Percentiles rank a stretch among this genome's conserved stretches.
These are phyloP conservation scores for Eucalyptus brandiana DNA, from an alignment of 345 rosid species.

Conservation along the genomic window DNA sequence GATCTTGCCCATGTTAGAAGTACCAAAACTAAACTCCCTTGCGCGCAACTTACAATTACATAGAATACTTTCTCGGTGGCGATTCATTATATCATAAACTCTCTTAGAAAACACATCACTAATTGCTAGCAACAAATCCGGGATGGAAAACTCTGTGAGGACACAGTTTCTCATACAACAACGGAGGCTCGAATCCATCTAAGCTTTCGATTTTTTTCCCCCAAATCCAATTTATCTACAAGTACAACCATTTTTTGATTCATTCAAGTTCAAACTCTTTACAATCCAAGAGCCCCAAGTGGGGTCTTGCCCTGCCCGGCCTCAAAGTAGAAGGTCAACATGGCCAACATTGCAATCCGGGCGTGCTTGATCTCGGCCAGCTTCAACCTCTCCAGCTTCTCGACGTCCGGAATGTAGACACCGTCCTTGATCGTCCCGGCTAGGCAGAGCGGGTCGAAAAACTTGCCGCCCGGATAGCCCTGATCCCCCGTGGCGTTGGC, in stretches of 20 bases:
- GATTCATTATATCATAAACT: not conserved
- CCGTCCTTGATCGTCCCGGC: slow-evolving; percentile 68
- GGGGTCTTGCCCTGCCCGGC: slow-evolving; percentile 99
- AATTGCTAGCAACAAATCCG: not conserved
- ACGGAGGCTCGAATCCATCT: not conserved
- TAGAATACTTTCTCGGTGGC: not conserved
- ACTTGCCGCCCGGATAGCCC: slow-evolving; percentile 96
- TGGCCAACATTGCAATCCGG: slow-evolving; percentile 88
- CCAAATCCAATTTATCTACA: not conserved
- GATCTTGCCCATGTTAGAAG: not conserved
- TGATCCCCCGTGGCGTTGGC: slow-evolving; percentile 84
- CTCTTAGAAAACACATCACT: not conserved
- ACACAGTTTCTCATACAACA: not conserved
- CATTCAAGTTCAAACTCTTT: not conserved
- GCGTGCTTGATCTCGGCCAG: slow-evolving; percentile 97
- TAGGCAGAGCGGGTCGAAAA: slow-evolving; percentile 75
- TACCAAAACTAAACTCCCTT: not conserved
- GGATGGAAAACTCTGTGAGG: not conserved
- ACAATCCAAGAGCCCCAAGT: slow-evolving; percentile 90
- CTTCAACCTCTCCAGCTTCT: slow-evolving; percentile 82
- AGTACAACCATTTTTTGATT: not conserved
- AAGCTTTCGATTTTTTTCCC: not conserved
- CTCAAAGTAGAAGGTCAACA: slow-evolving; percentile 92
- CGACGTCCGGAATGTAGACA: slow-evolving; percentile 59
- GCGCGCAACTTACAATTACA: not conserved